Evolutionary conservation across 805 yeast genomes (phyloP).

Genomic region (Isabelozyma heimii): DNA sequence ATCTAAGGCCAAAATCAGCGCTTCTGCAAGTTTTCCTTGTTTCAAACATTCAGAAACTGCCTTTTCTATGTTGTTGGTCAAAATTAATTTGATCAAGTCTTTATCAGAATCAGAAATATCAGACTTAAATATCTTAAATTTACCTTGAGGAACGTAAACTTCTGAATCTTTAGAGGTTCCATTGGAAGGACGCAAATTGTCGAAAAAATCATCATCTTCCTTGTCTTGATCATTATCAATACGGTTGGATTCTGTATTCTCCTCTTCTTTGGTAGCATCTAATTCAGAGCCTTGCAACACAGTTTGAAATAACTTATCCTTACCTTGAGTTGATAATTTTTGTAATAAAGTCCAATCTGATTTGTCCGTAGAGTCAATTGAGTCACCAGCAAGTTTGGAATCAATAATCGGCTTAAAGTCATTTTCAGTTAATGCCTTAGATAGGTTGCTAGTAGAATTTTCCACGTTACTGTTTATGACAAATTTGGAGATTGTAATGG

Average conservation of each 20-base stretch:
- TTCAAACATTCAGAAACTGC: conserved; percentile 71
- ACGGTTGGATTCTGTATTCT: conserved; percentile 3
- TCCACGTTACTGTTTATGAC: conserved; percentile 32
- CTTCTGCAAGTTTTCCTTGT: conserved; percentile 67
- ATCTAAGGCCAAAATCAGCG: conserved; percentile 74
- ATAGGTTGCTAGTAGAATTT: conserved; percentile 40
- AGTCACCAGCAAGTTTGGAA: conserved; percentile 42
- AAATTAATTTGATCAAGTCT: conserved; percentile 38
- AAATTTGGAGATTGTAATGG: conserved; percentile 44
- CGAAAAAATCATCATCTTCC: conserved; percentile 34
- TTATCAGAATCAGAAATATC: conserved; percentile 42
- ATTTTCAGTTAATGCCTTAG: conserved; percentile 54
- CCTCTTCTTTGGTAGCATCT: conserved; percentile 6
- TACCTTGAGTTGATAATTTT: conserved; percentile 50
- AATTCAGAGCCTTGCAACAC: conserved; percentile 10
- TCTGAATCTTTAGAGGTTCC: conserved; percentile 3
- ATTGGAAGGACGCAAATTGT: conserved; percentile 26
- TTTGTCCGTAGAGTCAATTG: conserved; percentile 38
- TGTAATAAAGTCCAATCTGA: conserved; percentile 68
- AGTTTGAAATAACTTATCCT: conserved; percentile 43
- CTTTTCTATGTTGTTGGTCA: conserved; percentile 58
- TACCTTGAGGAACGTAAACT: conserved; percentile 50
- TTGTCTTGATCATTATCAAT: conserved; percentile 3
- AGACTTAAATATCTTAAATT: conserved; percentile 40
- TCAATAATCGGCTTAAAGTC: conserved; percentile 57